phyloP scores from a whole-genome alignment of 257 asterid species.

The Solanum neorickii region DNA sequence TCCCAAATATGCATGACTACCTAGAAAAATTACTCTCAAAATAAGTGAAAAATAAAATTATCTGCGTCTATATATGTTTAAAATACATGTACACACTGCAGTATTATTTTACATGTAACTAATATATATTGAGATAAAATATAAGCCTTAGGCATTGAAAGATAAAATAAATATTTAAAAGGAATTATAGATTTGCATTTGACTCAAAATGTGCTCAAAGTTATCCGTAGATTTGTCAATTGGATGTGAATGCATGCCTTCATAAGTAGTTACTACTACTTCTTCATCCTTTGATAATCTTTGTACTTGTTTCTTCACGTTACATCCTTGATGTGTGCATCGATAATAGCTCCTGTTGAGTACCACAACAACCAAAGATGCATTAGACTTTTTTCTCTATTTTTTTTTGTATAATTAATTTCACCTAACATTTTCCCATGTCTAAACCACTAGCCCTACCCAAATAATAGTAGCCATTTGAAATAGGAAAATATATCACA shows the following conservation, averaged over 20 bases:
- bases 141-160: not conserved
- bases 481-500: not conserved
- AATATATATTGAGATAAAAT: not conserved
- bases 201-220: constrained; percentile 15
- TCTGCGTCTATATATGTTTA: not conserved
- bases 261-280: constrained; percentile 11
- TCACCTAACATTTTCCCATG: not conserved
- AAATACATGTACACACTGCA: not conserved
- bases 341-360: constrained; percentile 11
- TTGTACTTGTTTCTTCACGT: constrained; percentile 20
- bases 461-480: not conserved
- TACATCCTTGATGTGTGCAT: constrained; percentile 15
- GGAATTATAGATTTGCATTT: constrained; percentile 11
- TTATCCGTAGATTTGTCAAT: constrained; percentile 14
- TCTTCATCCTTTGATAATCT: constrained; percentile 16
- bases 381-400: not conserved
- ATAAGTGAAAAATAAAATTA: not conserved
- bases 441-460: not conserved
- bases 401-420: not conserved
- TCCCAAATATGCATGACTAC: too few species aligned
- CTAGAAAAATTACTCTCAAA: too few species aligned
- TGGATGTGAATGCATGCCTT: constrained; percentile 16
- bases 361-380: not conserved
- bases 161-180: not conserved
- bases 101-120: not conserved